These are phyloP conservation scores for Fraxinus sp. DNA, from an alignment of 305 asterid genomes.

Conservation along the genomic window DNA sequence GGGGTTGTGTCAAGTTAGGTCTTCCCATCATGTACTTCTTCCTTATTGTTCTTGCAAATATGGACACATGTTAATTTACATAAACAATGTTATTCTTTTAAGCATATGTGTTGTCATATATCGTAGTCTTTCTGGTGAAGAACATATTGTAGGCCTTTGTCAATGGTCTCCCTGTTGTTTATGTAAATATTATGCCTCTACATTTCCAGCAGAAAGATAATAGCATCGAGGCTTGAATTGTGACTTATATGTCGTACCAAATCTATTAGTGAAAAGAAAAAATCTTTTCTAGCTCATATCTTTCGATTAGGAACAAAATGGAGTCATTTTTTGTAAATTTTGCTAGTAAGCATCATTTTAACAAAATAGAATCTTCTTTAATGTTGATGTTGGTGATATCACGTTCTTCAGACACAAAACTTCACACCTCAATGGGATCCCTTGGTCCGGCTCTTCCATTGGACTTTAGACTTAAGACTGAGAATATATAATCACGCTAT, in stretches of 20 bases:
- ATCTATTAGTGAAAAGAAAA: background rate
- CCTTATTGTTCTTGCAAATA: background rate
- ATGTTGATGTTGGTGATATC: background rate
- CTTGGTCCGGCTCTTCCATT: background rate
- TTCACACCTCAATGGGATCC: background rate
- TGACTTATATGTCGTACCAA: background rate
- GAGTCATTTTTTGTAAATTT: background rate
- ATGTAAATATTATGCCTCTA: background rate
- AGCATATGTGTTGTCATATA: background rate
- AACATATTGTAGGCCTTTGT: too few species aligned
- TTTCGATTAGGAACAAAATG: background rate
- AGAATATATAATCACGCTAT: background rate
- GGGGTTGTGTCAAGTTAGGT: background rate
- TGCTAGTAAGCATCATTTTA: background rate
- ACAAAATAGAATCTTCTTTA: background rate
- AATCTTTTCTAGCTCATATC: background rate
- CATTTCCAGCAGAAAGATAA: background rate
- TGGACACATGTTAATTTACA: background rate
- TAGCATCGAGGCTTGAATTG: background rate
- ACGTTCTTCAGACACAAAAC: background rate
- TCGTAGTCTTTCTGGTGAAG: background rate
- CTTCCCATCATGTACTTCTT: background rate
- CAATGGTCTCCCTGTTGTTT: background rate
- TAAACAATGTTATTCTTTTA: too few species aligned
- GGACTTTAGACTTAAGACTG: background rate